A percentile compares a stretch with the other conserved stretches of the same genome.
Evolutionary conservation across 2,329 filamentous ascomycete species (phyloP).

Genomic region (Pseudogymnoascus sp.): DNA sequence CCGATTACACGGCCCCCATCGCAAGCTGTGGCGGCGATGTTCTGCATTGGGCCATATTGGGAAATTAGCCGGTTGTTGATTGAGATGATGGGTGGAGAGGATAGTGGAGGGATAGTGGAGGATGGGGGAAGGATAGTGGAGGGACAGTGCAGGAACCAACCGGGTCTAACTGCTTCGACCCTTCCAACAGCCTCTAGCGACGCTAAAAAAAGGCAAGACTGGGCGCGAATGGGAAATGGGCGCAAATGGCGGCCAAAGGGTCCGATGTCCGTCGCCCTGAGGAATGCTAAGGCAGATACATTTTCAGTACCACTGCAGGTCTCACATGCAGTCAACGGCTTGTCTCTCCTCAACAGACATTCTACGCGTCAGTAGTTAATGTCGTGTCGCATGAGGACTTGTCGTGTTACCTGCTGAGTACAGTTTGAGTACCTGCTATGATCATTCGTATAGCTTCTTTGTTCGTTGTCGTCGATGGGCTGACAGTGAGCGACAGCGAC

Average conservation of each 20-base stretch:
- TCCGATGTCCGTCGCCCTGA: neutral
- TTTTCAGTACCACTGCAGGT: neutral
- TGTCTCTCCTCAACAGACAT: neutral
- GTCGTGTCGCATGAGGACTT: neutral
- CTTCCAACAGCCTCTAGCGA: neutral
- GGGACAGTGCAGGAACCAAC: neutral
- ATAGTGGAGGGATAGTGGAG: neutral
- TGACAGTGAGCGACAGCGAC: neutral
- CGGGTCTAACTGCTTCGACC: neutral
- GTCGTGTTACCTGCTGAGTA: neutral
- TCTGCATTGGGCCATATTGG: slow-evolving; percentile 5
- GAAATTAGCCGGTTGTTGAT: neutral
- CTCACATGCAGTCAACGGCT: neutral
- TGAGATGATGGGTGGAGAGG: neutral
- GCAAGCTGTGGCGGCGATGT: neutral
- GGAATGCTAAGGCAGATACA: neutral
- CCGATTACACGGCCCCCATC: neutral
- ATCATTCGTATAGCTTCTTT: neutral
- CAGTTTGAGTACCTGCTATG: neutral
- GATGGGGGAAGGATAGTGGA: neutral
- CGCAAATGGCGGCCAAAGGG: neutral
- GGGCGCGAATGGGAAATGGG: neutral
- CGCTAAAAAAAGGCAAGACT: neutral
- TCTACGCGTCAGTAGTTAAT: neutral
- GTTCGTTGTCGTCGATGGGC: neutral